These are phyloP conservation scores for Vinca major DNA, from an alignment of 305 asterid genomes.

Conservation along the genomic window DNA sequence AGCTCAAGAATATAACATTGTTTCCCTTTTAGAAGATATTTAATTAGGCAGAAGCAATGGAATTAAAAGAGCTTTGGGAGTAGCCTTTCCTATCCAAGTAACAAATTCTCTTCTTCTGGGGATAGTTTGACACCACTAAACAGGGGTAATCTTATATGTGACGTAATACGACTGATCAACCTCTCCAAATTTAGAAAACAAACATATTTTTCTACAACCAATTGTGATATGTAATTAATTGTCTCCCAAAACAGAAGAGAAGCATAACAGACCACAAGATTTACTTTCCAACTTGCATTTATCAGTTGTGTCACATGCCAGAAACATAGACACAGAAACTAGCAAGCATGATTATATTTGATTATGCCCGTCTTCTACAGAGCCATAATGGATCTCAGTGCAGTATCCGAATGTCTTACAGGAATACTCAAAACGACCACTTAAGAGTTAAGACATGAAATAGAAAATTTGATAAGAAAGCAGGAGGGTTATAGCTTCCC, in stretches of 20 bases:
- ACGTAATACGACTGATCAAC: not conserved
- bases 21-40: not conserved
- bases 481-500: not conserved
- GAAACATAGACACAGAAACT: not conserved
- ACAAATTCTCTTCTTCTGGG: not conserved
- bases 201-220: not conserved
- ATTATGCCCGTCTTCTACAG: not conserved
- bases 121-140: not conserved
- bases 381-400: not conserved
- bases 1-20: constrained; percentile 1
- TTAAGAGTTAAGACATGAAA: not conserved
- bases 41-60: not conserved
- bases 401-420: not conserved
- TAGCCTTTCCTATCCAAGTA: not conserved
- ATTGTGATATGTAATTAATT: not conserved
- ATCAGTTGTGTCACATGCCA: not conserved
- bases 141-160: not conserved
- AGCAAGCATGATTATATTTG: not conserved
- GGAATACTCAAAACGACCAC: not conserved
- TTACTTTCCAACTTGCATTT: not conserved
- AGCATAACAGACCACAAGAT: not conserved
- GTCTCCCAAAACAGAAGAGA: not conserved
- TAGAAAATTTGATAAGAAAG: not conserved
- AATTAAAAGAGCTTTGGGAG: not conserved
- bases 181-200: not conserved